Conservation (phyloP, 345 rosid genomes). For the Citrus glauca region DNA sequence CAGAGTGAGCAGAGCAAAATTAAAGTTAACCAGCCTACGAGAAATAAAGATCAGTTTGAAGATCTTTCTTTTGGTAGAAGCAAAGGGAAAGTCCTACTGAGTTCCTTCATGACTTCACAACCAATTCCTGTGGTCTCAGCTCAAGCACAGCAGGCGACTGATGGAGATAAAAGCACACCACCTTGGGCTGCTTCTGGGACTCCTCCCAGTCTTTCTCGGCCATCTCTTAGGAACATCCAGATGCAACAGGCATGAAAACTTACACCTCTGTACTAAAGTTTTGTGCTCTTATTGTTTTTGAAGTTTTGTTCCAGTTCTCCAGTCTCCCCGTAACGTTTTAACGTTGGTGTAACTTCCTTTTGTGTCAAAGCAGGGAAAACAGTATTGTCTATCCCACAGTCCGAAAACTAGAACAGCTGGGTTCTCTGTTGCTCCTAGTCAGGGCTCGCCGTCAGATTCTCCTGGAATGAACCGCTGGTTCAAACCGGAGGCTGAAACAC, state of each 20-base stretch:
- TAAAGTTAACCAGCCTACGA: conserved; percentile 29
- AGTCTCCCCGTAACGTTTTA: neutral
- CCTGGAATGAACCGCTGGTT: conserved; percentile 88
- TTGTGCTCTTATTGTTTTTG: neutral
- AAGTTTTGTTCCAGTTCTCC: neutral
- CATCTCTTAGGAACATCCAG: conserved; percentile 92
- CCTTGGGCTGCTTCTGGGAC: conserved; percentile 85
- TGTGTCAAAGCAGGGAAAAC: conserved; percentile 51
- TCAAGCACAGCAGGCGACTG: conserved; percentile 40
- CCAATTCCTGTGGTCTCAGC: conserved; percentile 64
- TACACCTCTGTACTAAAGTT: neutral
- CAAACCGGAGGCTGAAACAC: conserved; percentile 69
- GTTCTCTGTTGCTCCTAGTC: conserved; percentile 55
- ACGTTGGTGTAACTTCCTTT: neutral
- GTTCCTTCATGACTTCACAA: conserved; percentile 71
- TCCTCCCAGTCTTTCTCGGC: conserved; percentile 64
- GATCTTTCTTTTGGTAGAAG: conserved; percentile 28
- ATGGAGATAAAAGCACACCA: conserved; percentile 73
- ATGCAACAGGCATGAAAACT: conserved; percentile 67
- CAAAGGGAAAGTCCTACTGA: conserved; percentile 60
- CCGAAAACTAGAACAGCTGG: conserved; percentile 78
- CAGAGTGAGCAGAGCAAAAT: conserved; percentile 83
- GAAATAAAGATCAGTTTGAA: conserved; percentile 39
- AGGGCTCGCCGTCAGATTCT: conserved; percentile 84
- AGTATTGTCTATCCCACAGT: conserved; percentile 51